Conservation (phyloP, 2,329 filamentous ascomycete genomes). For the Zymoseptoria ardabiliae region DNA sequence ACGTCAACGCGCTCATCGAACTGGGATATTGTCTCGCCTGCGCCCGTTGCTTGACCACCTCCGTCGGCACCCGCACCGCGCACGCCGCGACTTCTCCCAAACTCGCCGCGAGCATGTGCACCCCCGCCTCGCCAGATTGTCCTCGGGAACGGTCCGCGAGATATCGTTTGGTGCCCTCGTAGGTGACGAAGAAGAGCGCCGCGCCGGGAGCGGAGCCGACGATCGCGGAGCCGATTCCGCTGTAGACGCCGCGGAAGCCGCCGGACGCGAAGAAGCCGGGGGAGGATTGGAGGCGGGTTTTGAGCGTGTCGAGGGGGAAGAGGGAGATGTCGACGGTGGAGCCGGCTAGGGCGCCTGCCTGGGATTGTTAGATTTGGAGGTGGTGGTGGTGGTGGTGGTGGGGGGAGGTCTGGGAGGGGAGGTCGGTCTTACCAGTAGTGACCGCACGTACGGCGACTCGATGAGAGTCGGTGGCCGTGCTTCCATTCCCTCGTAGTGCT, state of each 20-base stretch:
- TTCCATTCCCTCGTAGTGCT: neutral
- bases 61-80: conserved; percentile 84
- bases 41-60: conserved; percentile 94
- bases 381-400: neutral
- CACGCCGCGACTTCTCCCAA: conserved; percentile 89
- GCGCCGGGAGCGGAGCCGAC: conserved; percentile 90
- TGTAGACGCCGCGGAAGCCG: conserved; percentile 87
- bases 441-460: neutral
- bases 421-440: neutral
- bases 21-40: conserved; percentile 78
- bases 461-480: neutral
- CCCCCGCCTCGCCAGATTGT: conserved; percentile 27
- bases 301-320: conserved; percentile 96
- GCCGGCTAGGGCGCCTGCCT: conserved; percentile 84
- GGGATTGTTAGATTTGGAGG: conserved; percentile 9
- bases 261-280: conserved; percentile 71
- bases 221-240: conserved; percentile 79
- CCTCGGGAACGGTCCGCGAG: conserved; percentile 1
- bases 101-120: conserved; percentile 78
- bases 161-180: conserved; percentile 25
- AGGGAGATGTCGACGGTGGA: conserved; percentile 95
- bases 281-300: conserved; percentile 87
- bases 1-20: conserved; percentile 57
- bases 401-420: neutral
- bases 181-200: conserved; percentile 74